These are phyloP conservation scores for Dalbergia cochinchinensis DNA, from an alignment of 306 rosid species.

Conservation along the genomic window DNA sequence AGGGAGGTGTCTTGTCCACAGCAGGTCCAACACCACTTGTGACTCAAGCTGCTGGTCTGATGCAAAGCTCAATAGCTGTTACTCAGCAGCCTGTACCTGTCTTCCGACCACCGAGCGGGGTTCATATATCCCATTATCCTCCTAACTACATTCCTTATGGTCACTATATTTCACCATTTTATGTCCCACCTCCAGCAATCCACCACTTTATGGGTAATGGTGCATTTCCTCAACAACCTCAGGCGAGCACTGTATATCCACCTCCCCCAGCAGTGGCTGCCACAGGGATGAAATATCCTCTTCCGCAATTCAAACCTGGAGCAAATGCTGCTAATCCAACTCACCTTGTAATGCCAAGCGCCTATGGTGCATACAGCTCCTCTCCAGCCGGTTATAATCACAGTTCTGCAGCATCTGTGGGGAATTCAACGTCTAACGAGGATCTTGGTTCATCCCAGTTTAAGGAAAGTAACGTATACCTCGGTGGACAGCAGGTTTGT, in stretches of 20 bases:
- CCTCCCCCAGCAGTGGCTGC: slow-evolving; percentile 75
- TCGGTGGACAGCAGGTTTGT: slow-evolving; percentile 90
- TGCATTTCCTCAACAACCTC: slow-evolving; percentile 91
- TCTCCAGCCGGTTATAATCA: slow-evolving; percentile 83
- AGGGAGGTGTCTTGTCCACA: slow-evolving; percentile 86
- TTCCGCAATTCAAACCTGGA: slow-evolving; percentile 88
- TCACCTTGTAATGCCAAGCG: slow-evolving; percentile 80
- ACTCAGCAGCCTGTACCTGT: slow-evolving; percentile 92
- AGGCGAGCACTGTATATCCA: slow-evolving; percentile 79
- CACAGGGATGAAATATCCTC: slow-evolving; percentile 84
- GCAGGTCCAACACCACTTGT: slow-evolving; percentile 77
- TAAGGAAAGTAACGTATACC: slow-evolving; percentile 87
- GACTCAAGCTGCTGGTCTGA: slow-evolving; percentile 87
- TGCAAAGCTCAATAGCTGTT: slow-evolving; percentile 89
- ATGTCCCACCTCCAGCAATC: slow-evolving; percentile 84
- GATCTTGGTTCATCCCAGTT: slow-evolving; percentile 85
- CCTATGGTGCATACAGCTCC: slow-evolving; percentile 89
- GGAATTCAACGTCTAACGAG: slow-evolving; percentile 78
- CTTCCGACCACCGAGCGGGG: slow-evolving; percentile 83
- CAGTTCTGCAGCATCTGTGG: slow-evolving; percentile 69
- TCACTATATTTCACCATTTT: slow-evolving; percentile 84
- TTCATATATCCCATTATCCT: slow-evolving; percentile 88
- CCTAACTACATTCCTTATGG: slow-evolving; percentile 89
- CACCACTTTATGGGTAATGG: slow-evolving; percentile 94
- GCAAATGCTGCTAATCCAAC: slow-evolving; percentile 74